Evolutionary conservation across 768 basidiomycete genomes (phyloP).

Genomic region (Boletus tomentosulus): DNA sequence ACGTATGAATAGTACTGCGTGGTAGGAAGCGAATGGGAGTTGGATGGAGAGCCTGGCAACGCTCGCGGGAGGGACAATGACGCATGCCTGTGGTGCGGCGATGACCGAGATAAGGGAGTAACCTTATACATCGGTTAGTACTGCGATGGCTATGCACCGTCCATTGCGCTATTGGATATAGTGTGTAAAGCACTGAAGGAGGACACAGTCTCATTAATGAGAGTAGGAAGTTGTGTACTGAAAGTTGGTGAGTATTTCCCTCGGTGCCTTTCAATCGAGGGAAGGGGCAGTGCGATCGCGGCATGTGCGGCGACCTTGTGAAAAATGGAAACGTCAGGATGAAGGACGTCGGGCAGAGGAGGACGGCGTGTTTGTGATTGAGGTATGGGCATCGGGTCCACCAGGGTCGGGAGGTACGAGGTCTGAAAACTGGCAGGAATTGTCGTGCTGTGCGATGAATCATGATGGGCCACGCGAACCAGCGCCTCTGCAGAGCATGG

Average conservation of each 20-base stretch:
- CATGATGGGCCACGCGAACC: slow-evolving; percentile 3
- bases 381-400: neutral
- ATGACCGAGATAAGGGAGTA: slow-evolving; percentile 21
- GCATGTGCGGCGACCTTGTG: slow-evolving; percentile 14
- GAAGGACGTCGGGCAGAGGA: neutral
- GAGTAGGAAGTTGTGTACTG: neutral
- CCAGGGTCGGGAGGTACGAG: no score
- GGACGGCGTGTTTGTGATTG: neutral
- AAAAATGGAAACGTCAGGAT: slow-evolving; percentile 5
- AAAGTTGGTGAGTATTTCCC: slow-evolving; percentile 3
- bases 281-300: slow-evolving; percentile 13
- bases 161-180: slow-evolving; percentile 9
- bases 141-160: slow-evolving; percentile 11
- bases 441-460: no score
- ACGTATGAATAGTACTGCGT: no score
- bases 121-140: neutral
- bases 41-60: slow-evolving; percentile 1
- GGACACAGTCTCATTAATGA: slow-evolving; percentile 1
- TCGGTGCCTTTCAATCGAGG: slow-evolving; percentile 16
- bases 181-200: slow-evolving; percentile 9
- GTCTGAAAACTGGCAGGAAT: no score
- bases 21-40: neutral
- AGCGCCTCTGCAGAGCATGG: slow-evolving; percentile 2
- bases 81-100: slow-evolving; percentile 1
- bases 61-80: slow-evolving; percentile 18